Conservation (phyloP, 2,329 filamentous ascomycete genomes). For the Chaetomium sp. region DNA sequence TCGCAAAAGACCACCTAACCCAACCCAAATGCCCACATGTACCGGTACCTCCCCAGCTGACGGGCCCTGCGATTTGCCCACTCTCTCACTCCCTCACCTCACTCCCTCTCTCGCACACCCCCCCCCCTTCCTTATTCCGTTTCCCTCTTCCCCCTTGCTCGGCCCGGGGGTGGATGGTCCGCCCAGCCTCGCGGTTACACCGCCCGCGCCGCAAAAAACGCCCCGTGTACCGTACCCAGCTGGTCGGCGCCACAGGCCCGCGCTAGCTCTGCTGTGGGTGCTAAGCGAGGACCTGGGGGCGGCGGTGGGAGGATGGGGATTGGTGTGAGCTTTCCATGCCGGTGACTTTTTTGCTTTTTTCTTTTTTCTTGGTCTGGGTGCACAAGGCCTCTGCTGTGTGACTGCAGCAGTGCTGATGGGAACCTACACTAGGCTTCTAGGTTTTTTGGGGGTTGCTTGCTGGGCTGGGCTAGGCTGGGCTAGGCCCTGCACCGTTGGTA, state of each 20-base stretch:
- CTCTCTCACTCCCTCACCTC: too few species aligned
- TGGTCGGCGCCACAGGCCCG: not conserved
- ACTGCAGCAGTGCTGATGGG: not conserved
- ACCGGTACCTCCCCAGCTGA: not conserved
- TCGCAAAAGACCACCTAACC: not conserved
- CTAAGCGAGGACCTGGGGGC: not conserved
- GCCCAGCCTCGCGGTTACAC: too few species aligned
- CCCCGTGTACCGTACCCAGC: slow-evolving; percentile 23
- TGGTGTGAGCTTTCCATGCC: not conserved
- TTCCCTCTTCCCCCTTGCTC: not conserved
- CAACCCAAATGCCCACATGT: not conserved
- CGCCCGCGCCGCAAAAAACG: too few species aligned
- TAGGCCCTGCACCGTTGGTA: slow-evolving; percentile 4
- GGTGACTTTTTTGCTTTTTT: not conserved
- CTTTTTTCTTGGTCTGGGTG: not conserved
- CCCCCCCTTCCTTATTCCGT: not conserved
- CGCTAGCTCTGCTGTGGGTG: not conserved
- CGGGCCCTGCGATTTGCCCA: too few species aligned
- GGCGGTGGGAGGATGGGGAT: not conserved
- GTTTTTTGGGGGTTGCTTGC: not conserved
- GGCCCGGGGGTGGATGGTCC: not conserved
- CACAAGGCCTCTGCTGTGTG: not conserved
- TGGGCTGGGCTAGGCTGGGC: not conserved
- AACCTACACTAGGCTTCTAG: not conserved
- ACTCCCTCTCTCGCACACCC: not conserved